These are phyloP conservation scores for Volvox reticuliferus DNA, from an alignment of 139 green algal genomes.

Conservation along the genomic window DNA sequence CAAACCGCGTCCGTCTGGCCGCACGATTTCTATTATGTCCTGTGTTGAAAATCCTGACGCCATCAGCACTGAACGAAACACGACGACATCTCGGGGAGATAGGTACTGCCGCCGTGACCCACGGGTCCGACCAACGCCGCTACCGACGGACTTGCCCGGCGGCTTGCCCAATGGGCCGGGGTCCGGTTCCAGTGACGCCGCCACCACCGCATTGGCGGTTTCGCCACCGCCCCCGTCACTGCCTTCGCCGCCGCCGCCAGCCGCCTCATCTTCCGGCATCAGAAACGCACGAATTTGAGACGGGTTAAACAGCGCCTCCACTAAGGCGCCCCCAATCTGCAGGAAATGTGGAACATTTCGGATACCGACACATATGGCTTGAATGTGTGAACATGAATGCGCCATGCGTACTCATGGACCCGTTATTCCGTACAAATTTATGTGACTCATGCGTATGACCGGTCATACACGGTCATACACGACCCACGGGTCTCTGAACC, in stretches of 20 bases:
- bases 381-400: too few relatives aligned
- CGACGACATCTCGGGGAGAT: constrained; percentile 25
- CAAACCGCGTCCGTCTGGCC: not conserved
- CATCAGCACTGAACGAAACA: constrained; percentile 33
- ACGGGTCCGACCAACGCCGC: not conserved
- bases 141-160: too few relatives aligned
- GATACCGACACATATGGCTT: too few relatives aligned
- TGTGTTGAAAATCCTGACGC: not conserved
- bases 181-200: not conserved
- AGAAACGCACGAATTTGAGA: constrained; percentile 37
- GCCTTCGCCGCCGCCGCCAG: not conserved
- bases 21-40: constrained; percentile 16
- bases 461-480: too few relatives aligned
- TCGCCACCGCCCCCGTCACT: not conserved
- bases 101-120: not conserved
- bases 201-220: not conserved
- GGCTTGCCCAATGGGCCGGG: not conserved
- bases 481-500: too few relatives aligned
- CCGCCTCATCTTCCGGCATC: not conserved
- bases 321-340: constrained; percentile 17
- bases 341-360: not conserved
- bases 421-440: too few relatives aligned
- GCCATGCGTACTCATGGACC: too few relatives aligned
- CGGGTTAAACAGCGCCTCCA: constrained; percentile 39
- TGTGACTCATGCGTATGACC: too few relatives aligned